Evolutionary conservation across 2,329 filamentous ascomycete species (phyloP).

Genomic region (Thermoascus crustaceus): DNA sequence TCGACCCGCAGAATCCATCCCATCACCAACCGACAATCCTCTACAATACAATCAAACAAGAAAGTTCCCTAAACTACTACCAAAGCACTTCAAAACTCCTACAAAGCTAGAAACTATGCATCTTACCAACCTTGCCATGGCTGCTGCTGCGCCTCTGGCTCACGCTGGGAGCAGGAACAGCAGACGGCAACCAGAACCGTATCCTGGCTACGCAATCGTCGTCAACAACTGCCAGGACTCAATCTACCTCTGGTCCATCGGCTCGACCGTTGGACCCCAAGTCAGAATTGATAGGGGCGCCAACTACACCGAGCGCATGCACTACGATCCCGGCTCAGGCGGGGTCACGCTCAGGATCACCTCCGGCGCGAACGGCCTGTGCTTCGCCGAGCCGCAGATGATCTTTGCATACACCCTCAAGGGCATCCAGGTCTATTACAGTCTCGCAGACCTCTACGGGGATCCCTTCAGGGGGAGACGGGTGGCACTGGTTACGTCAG

Average conservation of each 20-base stretch:
- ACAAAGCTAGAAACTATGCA: background rate
- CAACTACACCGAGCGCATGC: slow-evolving; percentile 28
- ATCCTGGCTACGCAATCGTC: too few relatives aligned
- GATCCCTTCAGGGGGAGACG: slow-evolving; percentile 29
- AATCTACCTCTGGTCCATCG: background rate
- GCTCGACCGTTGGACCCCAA: background rate
- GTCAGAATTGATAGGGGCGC: too few relatives aligned
- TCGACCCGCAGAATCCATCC: too few relatives aligned
- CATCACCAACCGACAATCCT: too few relatives aligned
- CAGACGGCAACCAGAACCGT: background rate
- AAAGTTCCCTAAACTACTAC: too few relatives aligned
- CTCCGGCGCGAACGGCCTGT: slow-evolving; percentile 26
- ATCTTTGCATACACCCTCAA: slow-evolving; percentile 36
- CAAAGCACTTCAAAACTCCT: background rate
- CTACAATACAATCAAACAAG: too few relatives aligned
- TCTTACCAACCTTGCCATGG: background rate
- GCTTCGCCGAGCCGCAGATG: slow-evolving; percentile 29
- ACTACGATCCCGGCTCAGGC: slow-evolving; percentile 28
- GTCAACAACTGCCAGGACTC: background rate
- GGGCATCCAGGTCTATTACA: slow-evolving; percentile 31
- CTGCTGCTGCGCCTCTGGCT: background rate
- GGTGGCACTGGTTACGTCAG: slow-evolving; percentile 18
- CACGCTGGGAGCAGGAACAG: background rate
- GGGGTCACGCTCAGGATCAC: slow-evolving; percentile 38
- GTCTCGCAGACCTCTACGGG: slow-evolving; percentile 37